Conservation (phyloP, 2,329 filamentous ascomycete species). For the Paraphoma sp. region DNA sequence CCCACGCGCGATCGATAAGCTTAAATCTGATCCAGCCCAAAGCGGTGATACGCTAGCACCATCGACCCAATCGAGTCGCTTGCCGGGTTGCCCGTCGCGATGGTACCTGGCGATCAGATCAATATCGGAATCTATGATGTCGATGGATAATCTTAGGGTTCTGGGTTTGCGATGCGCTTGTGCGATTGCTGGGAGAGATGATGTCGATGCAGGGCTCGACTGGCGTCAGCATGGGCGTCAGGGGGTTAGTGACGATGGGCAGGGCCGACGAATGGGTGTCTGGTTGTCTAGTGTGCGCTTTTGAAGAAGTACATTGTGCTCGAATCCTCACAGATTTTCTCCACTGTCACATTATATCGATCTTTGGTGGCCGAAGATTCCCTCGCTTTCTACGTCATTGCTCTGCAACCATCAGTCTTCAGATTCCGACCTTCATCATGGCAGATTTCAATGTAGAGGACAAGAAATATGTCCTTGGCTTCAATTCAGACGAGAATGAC, state of each 20-base stretch:
- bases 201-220: conserved; percentile 6
- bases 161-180: not conserved
- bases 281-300: not conserved
- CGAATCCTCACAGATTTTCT: not conserved
- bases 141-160: conserved; percentile 2
- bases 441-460: conserved; percentile 5
- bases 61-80: not conserved
- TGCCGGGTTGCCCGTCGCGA: conserved; percentile 3
- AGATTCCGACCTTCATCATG: conserved; percentile 6
- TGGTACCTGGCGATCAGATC: conserved; percentile 16
- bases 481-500: conserved; percentile 22
- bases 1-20: not conserved
- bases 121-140: conserved; percentile 19
- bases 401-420: too few relatives aligned
- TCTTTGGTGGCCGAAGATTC: too few relatives aligned
- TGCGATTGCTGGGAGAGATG: conserved; percentile 5
- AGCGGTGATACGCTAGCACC: conserved; percentile 3
- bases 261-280: not conserved
- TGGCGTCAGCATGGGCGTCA: not conserved
- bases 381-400: too few relatives aligned
- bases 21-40: not conserved
- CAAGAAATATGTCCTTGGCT: conserved; percentile 17
- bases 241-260: not conserved
- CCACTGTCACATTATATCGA: too few relatives aligned
- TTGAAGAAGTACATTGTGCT: not conserved